Evolutionary conservation across 2,329 filamentous ascomycete genomes (phyloP), one percentile per base, ranked within the genome.

Genomic region (Cadophora sp.): DNA sequence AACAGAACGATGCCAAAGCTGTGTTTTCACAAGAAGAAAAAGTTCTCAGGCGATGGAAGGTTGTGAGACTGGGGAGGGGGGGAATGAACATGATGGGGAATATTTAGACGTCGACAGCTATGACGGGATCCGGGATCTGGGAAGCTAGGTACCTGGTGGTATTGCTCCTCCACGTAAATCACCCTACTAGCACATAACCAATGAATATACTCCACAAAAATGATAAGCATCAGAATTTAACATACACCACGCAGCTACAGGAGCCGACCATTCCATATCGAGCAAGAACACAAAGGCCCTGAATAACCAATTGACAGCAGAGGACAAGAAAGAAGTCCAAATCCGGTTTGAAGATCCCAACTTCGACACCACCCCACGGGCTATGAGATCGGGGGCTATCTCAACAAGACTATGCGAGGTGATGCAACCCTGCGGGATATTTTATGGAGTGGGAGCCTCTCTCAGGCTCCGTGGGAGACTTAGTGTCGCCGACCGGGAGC

Each of bases 401-500:
- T 48, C 20, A 22, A 48, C 18, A 8, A n/a, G 18, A n/a, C 14
- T 39, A 9, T 33, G 51, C 30, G 18, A n/a, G 51, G 51, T 39
- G 30, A 56, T 56, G 30, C 18, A 36, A 13, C 16, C 13, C 4
- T 36, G 30, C 30, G 18, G 30, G 18, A 36, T 39, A 18, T 20
- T 16, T 8, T 11, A 18, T 9, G 1, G 7, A 7, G 13, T 39
- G 18, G 51, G 50, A 36, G 50, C 18, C 18, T 55, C 27, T 30
- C 27, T 47, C 16, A 48, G n/a, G 30, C n/a, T 56, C 27, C 27
- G 51, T 18, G 11, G 3, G 27, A 7, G 24, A 36, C 6, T 33
- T 56, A 22, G 51, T 56, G 51, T 56, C 51, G 51, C 27, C 30
- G 30, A 39, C n/a, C 30, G 30, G 30, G 30, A 56, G 30, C 51